Base-by-base conservation (phyloP, 305 asterid species). In the Fraxinus nigra region DNA sequence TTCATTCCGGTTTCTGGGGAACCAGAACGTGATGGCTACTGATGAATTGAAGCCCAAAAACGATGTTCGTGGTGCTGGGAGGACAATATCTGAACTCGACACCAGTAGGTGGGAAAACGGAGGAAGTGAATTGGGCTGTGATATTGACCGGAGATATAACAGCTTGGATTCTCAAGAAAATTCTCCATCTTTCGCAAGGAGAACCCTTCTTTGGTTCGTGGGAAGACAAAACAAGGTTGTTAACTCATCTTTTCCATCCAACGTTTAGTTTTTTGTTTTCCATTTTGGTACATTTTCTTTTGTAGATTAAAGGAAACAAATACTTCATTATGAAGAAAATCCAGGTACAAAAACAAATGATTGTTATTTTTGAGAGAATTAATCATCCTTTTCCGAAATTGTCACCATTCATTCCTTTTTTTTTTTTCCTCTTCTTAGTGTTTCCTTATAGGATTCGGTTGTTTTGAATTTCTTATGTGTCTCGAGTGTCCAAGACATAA, bases 211-310 rank as follows among this genome's bases (percentile, higher is more conserved):
- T 18, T 93, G 96, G 97, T 88, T 90, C n/a, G 89, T 90, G 89
- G 94, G 95, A 61, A 90, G 86, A 84, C 93, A 89, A 74, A 90
- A 87, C 86, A 92, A 92, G 89, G 91, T 91, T 56, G 91, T 84
- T 67, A 88, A 87, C 76, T 80, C 92, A 76, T 78, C 85, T 34
- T 82, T 79, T 79, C 69, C 26, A 24, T 24, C 26, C 26, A 24
- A 24, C 1, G 26, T 24, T 24, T 24, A 24, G 26, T 24, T 24
- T 24, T 24, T 24, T 24, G 26, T 24, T 24, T 24, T 24, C 26
- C 26, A 24, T 24, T 24, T 24, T 24, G 26, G 26, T 24, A 24
- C 26, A 24, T 24, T 24, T 24, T 24, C 26, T 24, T 24, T 24
- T 24, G 26, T 24, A 24, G 26, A 24, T 24, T 24, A 24, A 24